These are phyloP conservation scores for Penicillium capsulatum DNA, from an alignment of 2,329 filamentous ascomycete species.

Conservation along the genomic window DNA sequence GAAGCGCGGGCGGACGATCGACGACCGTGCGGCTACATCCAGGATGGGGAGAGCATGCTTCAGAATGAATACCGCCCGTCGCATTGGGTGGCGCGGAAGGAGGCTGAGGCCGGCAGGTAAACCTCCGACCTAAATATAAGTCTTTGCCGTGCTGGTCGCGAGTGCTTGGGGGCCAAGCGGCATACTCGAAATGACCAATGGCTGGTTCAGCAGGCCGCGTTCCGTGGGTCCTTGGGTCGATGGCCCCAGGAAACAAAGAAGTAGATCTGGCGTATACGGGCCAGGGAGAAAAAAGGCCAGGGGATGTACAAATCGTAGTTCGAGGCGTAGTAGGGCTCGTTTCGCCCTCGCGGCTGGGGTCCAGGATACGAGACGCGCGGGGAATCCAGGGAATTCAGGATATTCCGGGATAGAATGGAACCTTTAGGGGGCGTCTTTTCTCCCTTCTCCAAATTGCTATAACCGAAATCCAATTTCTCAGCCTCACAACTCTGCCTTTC, in stretches of 20 bases:
- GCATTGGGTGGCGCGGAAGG: constrained; percentile 81
- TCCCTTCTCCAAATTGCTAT: neutral
- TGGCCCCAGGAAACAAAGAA: no score
- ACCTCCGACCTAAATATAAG: neutral
- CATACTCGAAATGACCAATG: no score
- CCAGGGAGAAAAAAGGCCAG: no score
- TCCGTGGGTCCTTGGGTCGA: no score
- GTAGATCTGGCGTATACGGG: no score
- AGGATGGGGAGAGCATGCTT: constrained; percentile 79
- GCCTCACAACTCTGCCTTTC: constrained; percentile 8
- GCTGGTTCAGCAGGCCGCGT: no score
- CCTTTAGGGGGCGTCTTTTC: neutral
- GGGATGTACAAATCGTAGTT: no score
- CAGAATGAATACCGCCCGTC: constrained; percentile 75
- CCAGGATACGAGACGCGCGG: no score
- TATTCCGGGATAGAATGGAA: no score
- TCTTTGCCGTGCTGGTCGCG: neutral
- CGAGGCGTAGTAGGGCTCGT: no score
- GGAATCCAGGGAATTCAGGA: no score
- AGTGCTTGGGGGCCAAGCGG: constrained; percentile 2
- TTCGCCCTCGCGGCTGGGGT: no score
- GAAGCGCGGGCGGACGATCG: constrained; percentile 62
- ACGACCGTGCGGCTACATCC: constrained; percentile 67
- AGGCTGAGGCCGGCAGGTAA: neutral
- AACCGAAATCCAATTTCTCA: constrained; percentile 1